Evolutionary conservation across 805 yeast species (phyloP).

Genomic region (Barnettozyma sucrosica): DNA sequence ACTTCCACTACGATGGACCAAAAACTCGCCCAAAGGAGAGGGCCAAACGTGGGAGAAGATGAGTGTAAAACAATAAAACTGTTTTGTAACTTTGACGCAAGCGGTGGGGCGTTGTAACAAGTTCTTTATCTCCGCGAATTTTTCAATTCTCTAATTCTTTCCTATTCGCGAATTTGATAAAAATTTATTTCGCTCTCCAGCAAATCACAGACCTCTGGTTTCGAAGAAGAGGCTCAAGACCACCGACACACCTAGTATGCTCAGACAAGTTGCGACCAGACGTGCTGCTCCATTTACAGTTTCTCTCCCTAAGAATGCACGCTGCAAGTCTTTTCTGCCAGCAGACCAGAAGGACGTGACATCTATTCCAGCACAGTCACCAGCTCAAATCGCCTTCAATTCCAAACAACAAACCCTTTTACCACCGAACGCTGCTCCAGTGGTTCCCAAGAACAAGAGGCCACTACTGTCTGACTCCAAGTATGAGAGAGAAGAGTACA

Average conservation of each 20-base stretch:
- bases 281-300: background rate
- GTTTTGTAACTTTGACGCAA: no score
- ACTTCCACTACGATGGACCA: constrained; percentile 50
- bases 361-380: constrained; percentile 9
- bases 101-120: no score
- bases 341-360: constrained; percentile 5
- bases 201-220: background rate
- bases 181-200: background rate
- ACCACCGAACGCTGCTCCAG: constrained; percentile 29
- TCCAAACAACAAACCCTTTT: constrained; percentile 21
- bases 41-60: constrained; percentile 10
- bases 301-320: background rate
- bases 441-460: constrained; percentile 28
- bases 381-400: constrained; percentile 23
- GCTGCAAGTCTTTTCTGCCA: constrained; percentile 6
- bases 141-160: no score
- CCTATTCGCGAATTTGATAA: background rate
- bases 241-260: background rate
- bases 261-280: background rate
- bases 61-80: no score
- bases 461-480: constrained; percentile 32
- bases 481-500: constrained; percentile 32
- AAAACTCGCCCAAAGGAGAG: background rate
- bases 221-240: background rate
- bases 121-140: background rate